phyloP scores from a whole-genome alignment of 345 rosid species.

The Syzygium grande region DNA sequence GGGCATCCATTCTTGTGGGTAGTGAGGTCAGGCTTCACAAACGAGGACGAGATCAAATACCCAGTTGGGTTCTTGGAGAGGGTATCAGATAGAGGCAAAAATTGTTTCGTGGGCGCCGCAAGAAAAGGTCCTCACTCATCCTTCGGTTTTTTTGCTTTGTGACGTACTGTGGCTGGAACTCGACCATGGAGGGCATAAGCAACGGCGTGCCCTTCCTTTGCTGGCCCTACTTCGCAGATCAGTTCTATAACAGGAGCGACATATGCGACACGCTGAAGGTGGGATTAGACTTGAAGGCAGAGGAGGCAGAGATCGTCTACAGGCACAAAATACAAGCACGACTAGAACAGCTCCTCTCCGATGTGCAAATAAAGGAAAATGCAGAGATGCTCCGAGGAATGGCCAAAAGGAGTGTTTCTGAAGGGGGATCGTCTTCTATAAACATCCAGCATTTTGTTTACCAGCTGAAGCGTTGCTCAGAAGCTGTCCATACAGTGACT shows the following conservation, averaged over 20 bases:
- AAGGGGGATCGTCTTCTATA: conserved; percentile 20
- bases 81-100: neutral
- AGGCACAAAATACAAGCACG: conserved; percentile 14
- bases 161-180: conserved; percentile 31
- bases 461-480: neutral
- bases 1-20: conserved; percentile 28
- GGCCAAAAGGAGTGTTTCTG: conserved; percentile 2
- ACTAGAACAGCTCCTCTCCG: neutral
- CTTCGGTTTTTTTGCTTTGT: conserved; percentile 18
- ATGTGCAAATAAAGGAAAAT: conserved; percentile 4
- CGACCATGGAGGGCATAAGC: conserved; percentile 17
- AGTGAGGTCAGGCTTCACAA: conserved; percentile 7
- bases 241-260: conserved; percentile 12
- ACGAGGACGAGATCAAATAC: neutral
- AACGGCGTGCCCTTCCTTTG: conserved; percentile 25
- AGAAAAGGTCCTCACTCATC: conserved; percentile 19
- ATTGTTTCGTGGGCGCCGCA: conserved; percentile 19
- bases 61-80: conserved; percentile 10
- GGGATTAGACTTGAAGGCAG: neutral
- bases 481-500: neutral
- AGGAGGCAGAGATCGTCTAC: conserved; percentile 13
- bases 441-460: conserved; percentile 11
- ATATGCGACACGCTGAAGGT: conserved; percentile 8
- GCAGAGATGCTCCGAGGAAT: conserved; percentile 9
- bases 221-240: conserved; percentile 25